Base-by-base conservation (phyloP, 2,329 filamentous ascomycete species). In the Pseudogymnoascus sp. region DNA sequence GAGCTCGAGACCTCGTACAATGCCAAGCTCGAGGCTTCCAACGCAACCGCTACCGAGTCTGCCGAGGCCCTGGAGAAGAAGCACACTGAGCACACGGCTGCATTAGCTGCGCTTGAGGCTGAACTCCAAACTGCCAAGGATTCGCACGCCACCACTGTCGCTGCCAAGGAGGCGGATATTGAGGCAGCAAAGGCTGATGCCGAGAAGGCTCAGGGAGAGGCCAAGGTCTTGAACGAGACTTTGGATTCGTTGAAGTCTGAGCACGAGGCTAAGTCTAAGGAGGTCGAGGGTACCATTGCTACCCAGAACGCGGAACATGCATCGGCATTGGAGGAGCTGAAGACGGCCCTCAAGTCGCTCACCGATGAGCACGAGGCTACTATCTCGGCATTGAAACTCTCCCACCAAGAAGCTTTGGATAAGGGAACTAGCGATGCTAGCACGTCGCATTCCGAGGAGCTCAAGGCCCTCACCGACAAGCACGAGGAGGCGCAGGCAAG, bases 121-220 rank as follows among this genome's bases (percentile, higher is more conserved):
- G 79, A 81, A 62, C 75, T 81, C n/a, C 69, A 79, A 25, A 75
- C 73, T 61, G 75, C 81, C 8, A 82, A 81, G 71, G 79, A 82
- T 43, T 73, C 77, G 6, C 78, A 79, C 9, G 76, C 66, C 12
- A 61, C 65, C 28, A 63, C 67, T 14, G 67, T 79, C 38, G 60
- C 65, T 40, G 65, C 63, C 1, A 68, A 71, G 28, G 62, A 70
- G 5, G 66, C 71, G 61, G 69, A 73, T 68, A 33, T 60, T 68
- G 14, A 66, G 68, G 64, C 66, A 12, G 41, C 71, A 37, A 70
- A 70, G 41, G 62, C 65, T 66, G 75, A 81, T 12, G 75, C 85
- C n/a, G 80, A 84, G 62, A 70, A 68, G 9, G 69, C 64, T 62
- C 65, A 82, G 64, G 70, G 72, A 11, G 80, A 83, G 67, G 76